Evolutionary conservation across 2,329 filamentous ascomycete species (phyloP), one percentile per base, ranked within the genome.

Genomic region (Penicillium nordicum): DNA sequence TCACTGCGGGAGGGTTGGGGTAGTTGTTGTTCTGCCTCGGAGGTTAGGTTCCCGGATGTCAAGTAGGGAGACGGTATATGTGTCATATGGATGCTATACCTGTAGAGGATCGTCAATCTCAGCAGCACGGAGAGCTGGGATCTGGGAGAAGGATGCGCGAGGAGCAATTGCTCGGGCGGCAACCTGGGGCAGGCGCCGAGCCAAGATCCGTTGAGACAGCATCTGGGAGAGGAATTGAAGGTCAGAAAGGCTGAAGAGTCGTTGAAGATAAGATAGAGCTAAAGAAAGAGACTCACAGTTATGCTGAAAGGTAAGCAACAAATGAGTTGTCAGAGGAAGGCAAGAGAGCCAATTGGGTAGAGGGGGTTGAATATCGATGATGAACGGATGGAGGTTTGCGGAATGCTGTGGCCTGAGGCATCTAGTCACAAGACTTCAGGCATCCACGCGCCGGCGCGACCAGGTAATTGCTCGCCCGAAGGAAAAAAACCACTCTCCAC

Each of bases 1-100:
- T 97, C 76, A 93, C 80, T 53, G 82, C 68, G 43, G 78, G 78
- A 62, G 78, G 78, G 63, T 80, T 80, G 59, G 74, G 72, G 63
- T 80, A 80, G 64, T 73, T 74, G 60, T 73, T 73, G 59, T 80
- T 80, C 78, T 80, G 63, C 48, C 48, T 37, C 23, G 45, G 25
- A 50, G 49, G 48, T 63, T 58, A 65, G 59, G 62, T 42, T 45
- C 41, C 32, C 29, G 59, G 63, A 61, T 63, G 50, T 36, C 25
- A 42, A 47, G 38, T 38, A 38, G 23, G 50, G 40, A 45, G 10
- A 14, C 46, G 44, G 32, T 30, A 36, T 27, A 25, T 32, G 23
- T 29, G 14, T 18, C 32, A 27, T 45, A 34, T 38, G 29, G 8
- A n/a, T 32, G 21, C 50, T 45, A 51, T 74, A 79, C 77, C 76